phyloP scores from a whole-genome alignment of 2,329 filamentous ascomycete genomes.

The Fusarium oxysporum region DNA sequence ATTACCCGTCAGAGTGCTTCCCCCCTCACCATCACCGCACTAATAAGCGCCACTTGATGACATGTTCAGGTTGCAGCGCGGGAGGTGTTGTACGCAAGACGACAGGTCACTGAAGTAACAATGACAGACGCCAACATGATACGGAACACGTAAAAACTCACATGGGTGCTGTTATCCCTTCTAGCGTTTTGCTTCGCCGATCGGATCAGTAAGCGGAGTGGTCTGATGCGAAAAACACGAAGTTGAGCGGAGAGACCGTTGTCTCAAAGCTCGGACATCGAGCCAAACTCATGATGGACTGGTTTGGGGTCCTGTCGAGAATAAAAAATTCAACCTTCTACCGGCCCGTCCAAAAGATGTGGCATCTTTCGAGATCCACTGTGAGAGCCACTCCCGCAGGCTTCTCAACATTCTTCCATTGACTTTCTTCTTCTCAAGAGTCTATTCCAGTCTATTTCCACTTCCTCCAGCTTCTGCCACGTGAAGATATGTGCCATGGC shows the following conservation, averaged over 20 bases:
- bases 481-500: background rate
- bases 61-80: conserved; percentile 5
- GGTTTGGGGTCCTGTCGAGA: background rate
- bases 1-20: background rate
- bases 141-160: background rate
- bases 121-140: background rate
- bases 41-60: background rate
- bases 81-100: background rate
- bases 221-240: conserved; percentile 5
- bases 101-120: background rate
- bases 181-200: background rate
- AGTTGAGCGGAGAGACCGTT: conserved; percentile 2
- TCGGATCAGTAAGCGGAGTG: background rate
- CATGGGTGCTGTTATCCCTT: background rate
- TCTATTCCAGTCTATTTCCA: background rate
- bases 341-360: background rate
- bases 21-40: conserved; percentile 1
- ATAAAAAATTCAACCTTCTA: background rate
- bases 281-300: conserved; percentile 1
- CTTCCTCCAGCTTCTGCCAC: background rate
- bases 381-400: conserved; percentile 8
- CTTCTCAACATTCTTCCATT: background rate
- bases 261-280: conserved; percentile 7
- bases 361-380: background rate
- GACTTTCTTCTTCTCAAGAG: background rate